Evolutionary conservation across 2,329 filamentous ascomycete genomes (phyloP).

Genomic region (Xylaria sp.): DNA sequence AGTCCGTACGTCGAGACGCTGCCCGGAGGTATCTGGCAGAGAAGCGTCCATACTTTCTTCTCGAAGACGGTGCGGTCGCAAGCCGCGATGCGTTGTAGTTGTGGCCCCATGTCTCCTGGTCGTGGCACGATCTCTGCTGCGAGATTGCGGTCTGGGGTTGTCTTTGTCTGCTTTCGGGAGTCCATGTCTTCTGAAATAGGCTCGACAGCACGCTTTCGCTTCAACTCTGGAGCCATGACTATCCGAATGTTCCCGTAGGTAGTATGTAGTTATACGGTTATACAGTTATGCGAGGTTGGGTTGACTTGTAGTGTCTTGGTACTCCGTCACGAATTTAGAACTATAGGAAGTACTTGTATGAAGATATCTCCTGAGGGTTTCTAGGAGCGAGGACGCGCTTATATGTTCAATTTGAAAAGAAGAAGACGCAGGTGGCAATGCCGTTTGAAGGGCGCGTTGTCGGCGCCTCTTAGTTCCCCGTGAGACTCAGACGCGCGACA

Average conservation of each 20-base stretch:
- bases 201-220: constrained; percentile 45
- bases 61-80: constrained; percentile 65
- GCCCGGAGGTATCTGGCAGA: constrained; percentile 81
- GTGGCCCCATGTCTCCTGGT: constrained; percentile 51
- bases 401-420: neutral
- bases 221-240: constrained; percentile 43
- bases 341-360: neutral
- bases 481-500: constrained; percentile 37
- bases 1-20: constrained; percentile 81
- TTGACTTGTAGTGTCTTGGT: neutral
- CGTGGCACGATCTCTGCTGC: constrained; percentile 19
- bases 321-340: neutral
- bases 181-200: neutral
- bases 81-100: constrained; percentile 59
- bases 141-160: constrained; percentile 2
- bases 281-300: neutral
- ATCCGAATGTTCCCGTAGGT: neutral
- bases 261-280: neutral
- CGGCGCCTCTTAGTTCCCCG: constrained; percentile 1
- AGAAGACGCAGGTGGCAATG: constrained; percentile 23
- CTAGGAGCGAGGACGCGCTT: neutral
- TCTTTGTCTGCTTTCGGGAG: constrained; percentile 32
- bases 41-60: constrained; percentile 74
- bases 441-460: constrained; percentile 31
- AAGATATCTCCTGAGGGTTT: neutral